Conservation (phyloP, 495 filamentous ascomycete genomes). For the Clohesyomyces aquaticus region DNA sequence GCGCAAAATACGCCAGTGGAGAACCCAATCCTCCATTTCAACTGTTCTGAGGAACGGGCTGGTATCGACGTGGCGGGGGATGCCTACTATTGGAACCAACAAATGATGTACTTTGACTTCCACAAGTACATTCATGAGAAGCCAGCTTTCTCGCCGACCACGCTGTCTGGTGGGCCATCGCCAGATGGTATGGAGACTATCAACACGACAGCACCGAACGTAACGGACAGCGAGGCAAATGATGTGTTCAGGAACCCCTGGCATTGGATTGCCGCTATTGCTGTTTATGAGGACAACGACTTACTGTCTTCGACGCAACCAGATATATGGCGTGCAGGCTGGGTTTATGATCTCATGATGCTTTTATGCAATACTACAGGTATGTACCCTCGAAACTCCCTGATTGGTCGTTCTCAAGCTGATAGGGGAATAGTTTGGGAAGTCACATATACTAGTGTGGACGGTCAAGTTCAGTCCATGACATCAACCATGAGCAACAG, state of each 20-base stretch:
- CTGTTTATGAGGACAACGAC: background rate
- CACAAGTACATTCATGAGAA: conserved; percentile 8
- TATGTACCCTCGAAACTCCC: background rate
- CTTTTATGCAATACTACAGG: conserved; percentile 17
- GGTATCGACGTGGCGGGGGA: conserved; percentile 20
- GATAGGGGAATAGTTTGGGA: background rate
- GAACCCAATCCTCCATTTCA: conserved; percentile 2
- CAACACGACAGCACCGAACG: background rate
- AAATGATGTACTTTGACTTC: conserved; percentile 2
- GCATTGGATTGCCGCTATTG: background rate
- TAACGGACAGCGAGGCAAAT: conserved; percentile 11
- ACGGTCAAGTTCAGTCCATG: conserved; percentile 8
- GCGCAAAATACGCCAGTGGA: background rate
- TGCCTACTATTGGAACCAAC: background rate
- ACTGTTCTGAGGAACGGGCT: conserved; percentile 2
- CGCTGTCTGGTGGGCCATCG: background rate
- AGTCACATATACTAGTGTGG: background rate
- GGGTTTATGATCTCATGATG: background rate
- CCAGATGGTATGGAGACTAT: background rate
- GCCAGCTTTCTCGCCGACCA: background rate
- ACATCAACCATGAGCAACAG: conserved; percentile 21
- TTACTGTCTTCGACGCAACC: background rate
- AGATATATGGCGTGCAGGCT: background rate
- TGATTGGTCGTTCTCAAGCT: background rate
- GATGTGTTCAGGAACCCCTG: conserved; percentile 27